Base-by-base conservation (phyloP, 441 rosid genomes). In the Arabidopsis lyrata region DNA sequence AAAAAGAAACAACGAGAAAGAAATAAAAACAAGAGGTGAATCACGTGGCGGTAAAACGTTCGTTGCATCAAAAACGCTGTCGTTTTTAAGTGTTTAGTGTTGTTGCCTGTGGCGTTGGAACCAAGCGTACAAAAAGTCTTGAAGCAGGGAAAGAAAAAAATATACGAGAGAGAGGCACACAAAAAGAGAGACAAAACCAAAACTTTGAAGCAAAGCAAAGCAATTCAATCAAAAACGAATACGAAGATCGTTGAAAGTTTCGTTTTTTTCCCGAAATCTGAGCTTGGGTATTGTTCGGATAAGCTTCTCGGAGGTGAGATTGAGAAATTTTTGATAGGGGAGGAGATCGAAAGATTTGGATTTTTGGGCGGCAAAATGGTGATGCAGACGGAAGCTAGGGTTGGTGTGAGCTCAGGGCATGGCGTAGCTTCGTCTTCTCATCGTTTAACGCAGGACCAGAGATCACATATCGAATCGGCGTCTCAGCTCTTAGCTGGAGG, bases 371-470 rank as follows among this genome's bases (percentile, higher is more conserved):
- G 61, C 15, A 22, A 59, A 70, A 77, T 74, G 78, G 81, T 73
- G 76, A 91, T 93, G 96, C 97, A 90, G 82, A 93, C 96, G 59
- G 96, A 88, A 49, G 93, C 98, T 29, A 88, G 93, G 77, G 91
- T 91, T 47, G 90, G 93, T 5, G 91, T 93, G 14, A 88, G 81
- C 79, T 80, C 93, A 38, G 85, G 88, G 11, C 83, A 81, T 52
- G 86, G 85, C 45, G 81, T 75, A 64, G 88, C 80, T 9, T 34
- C 80, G 5, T 34, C 81, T 3, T 77, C 80, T 57, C 76, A 77
- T 56, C 63, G 75, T 39, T 38, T 77, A 58, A 64, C 86, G 55
- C 83, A 76, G 44, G 83, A 87, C 16, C 83, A 79, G 74, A 85
- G 84, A 59, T 87, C 83, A 65, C 92, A 86, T 85, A 83, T 90